Base-by-base conservation (phyloP, 371 early-diverging fungal species). In the Apophysomyces sp. region DNA sequence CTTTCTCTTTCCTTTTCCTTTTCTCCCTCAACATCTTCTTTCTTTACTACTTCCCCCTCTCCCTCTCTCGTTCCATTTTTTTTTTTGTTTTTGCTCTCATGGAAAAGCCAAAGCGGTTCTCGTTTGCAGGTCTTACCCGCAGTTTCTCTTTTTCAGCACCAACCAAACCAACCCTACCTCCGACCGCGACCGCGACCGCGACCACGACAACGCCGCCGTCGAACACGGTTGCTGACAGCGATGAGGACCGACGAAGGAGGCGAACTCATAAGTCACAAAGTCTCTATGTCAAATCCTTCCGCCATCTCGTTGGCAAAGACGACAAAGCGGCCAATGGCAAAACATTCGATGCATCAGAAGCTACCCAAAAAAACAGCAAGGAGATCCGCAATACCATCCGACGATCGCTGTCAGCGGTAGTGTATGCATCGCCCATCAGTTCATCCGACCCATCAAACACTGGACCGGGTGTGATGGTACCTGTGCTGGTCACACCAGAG, bases 241-340 rank as follows among this genome's bases (percentile, higher is more conserved):
- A 67, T 32, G 67, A 58, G 32, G 34, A 40, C 8, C 56, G 54
- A n/a, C 53, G 55, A 52, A 57, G 32, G 26, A 62, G 61, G 29
- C 57, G 76, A 36, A 56, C 68, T 2, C 67, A 76, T 61, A 76
- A 76, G 61, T 60, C 77, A 15, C 73, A 73, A 53, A 73, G 72
- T 57, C 49, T 73, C 24, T 73, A 73, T 52, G 41, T 76, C 28
- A 70, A 68, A 54, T 76, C 76, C 9, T 76, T 76, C 39, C 64
- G 66, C 37, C 63, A 64, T 56, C 60, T 59, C n/a, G 37, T 41
- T 15, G 34, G 58, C 8, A 55, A 49, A 24, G 24, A 34, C 9
- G 54, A 29, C 26, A 54, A 57, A 16, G 9, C 41, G 1, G 40
- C 21, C 16, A 24, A 34, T 34, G 11, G 55, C 12, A 53, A 37